Evolutionary conservation across 495 filamentous ascomycete genomes (phyloP), one percentile per base, ranked within the genome.

Genomic region (Neurospora cerealis): DNA sequence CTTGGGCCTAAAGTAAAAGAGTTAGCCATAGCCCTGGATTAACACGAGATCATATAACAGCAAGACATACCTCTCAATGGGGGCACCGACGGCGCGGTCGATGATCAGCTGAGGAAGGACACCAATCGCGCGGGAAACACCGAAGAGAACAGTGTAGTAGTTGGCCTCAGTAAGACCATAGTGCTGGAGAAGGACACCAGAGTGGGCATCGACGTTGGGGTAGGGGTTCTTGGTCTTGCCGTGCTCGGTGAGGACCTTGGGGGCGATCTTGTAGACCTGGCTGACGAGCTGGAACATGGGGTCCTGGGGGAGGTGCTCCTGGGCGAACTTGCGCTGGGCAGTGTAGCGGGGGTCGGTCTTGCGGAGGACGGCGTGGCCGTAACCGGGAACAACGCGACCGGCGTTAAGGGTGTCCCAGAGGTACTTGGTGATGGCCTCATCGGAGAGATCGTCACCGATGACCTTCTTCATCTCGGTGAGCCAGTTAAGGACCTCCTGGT

Each of bases 81-180:
- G 92, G 78, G 90, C 89, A 78, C 96, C 96, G 72, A 98, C 89
- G 74, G 96, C 96, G 83, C 96, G 96, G 89, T 99, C 96, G 82
- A 98, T 98, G 89, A 99, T 99, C 80, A 99, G 88, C 89, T 99
- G 96, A 74, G 96, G 96, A 74, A 98, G 91, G 75, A 98, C 96
- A 91, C 96, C 96, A 78, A 99, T 91, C 77, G 96, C 96, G 82
- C 96, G 92, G 76, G 94, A 97, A 28, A 99, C 96, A 89, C 96
- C 96, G 85, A 99, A 99, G 79, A 98, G 91, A 72, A 99, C 96
- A 73, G 96, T 99, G 91, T 99, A 99, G 91, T 96, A 99, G 91
- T 91, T 98, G 83, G 96, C 91, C 88, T 99, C 95, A 74, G 92
- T 98, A 83, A 99, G 87, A 78, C 96, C 96, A 85, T 99, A 99